phyloP scores from a whole-genome alignment of 345 rosid species.

The Populus alba region DNA sequence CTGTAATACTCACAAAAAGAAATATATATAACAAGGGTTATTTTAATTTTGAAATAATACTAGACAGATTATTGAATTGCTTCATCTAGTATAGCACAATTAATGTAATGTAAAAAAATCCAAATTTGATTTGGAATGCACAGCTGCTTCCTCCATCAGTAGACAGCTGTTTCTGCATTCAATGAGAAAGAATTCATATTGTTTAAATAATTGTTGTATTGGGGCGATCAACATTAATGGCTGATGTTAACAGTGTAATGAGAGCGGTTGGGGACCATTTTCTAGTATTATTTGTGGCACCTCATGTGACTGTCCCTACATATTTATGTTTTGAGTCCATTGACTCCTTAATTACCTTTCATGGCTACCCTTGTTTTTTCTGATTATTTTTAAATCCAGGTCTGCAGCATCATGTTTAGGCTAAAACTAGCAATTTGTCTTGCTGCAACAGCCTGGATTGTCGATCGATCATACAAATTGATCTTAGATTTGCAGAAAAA shows the following conservation, averaged over 20 bases:
- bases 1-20: neutral
- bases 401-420: neutral
- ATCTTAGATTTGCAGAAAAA: neutral
- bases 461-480: neutral
- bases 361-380: neutral
- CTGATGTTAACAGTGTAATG: neutral
- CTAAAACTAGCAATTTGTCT: neutral
- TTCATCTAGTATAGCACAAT: neutral
- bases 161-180: neutral
- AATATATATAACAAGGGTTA: too few species aligned
- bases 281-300: neutral
- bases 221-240: constrained; percentile 1
- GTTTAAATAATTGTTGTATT: neutral
- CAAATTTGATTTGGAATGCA: neutral
- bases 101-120: neutral
- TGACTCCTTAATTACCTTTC: neutral
- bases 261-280: neutral
- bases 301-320: neutral
- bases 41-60: too few species aligned
- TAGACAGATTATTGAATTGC: neutral
- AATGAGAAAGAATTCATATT: neutral
- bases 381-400: neutral
- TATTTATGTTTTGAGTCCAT: neutral
- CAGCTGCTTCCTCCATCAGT: neutral
- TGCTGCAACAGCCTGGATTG: neutral